Evolutionary conservation across 192 early-diverging fungal species (phyloP).

Genomic region (Lunasporangiospora selenospora): DNA sequence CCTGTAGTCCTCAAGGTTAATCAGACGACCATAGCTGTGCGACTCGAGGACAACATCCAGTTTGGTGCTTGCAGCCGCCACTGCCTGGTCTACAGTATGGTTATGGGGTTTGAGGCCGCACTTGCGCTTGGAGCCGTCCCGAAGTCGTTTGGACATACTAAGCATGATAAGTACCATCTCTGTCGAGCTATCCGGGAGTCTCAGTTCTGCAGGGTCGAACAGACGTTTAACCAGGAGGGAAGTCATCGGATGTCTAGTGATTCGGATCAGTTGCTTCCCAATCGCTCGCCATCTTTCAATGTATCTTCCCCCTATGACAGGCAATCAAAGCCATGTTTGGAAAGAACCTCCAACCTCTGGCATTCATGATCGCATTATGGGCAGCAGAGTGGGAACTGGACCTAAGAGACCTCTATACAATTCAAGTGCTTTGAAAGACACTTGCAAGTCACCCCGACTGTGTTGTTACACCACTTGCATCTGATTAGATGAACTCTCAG

Average conservation of each 20-base stretch:
- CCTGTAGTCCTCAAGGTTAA: constrained; percentile 8
- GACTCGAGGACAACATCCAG: constrained; percentile 12
- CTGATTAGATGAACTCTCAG: constrained; percentile 2
- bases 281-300: background rate
- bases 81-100: background rate
- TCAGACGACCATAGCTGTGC: constrained; percentile 6
- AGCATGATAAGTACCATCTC: constrained; percentile 3
- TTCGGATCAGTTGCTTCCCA: constrained; percentile 11
- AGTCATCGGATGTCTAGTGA: constrained; percentile 6
- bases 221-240: background rate
- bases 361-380: constrained; percentile 3
- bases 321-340: background rate
- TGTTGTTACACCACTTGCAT: constrained; percentile 5
- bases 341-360: background rate
- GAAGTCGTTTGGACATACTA: background rate
- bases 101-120: background rate
- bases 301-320: constrained; percentile 9
- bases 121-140: background rate
- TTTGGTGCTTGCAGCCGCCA: background rate
- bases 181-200: constrained; percentile 1
- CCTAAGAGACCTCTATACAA: background rate
- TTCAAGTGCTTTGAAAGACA: constrained; percentile 9
- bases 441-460: constrained; percentile 8
- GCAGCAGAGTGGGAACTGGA: constrained; percentile 5
- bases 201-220: constrained; percentile 12